A percentile compares a stretch with the other conserved stretches of the same genome.
Evolutionary conservation across 225 moss, liverwort and hornwort species (phyloP).

Genomic region (Climacium dendroides): DNA sequence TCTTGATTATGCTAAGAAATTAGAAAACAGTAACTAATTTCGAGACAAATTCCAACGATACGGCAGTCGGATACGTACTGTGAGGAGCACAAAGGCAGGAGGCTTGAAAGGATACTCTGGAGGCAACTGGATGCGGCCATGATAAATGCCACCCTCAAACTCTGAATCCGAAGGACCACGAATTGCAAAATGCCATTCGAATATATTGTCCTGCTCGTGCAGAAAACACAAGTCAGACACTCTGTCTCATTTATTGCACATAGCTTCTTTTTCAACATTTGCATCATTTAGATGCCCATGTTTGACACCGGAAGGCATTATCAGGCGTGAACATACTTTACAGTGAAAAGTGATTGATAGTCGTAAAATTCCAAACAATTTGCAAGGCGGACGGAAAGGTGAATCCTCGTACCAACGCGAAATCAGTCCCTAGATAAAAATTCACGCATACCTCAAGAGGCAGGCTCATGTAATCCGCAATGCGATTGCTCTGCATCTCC

Average conservation of each 20-base stretch:
- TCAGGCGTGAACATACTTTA: background rate
- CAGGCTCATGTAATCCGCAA: constrained; percentile 89
- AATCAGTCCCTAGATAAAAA: background rate
- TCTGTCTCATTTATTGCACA: background rate
- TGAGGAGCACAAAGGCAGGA: constrained; percentile 93
- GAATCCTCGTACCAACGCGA: background rate
- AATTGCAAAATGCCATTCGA: constrained; percentile 99
- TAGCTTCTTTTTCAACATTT: background rate
- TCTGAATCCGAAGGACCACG: constrained; percentile 95
- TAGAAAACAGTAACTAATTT: background rate
- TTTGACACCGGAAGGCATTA: background rate
- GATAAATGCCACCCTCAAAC: constrained; percentile 94
- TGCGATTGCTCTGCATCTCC: constrained; percentile 93
- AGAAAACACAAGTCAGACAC: background rate
- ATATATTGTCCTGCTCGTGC: constrained; percentile 70
- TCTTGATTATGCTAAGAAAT: background rate
- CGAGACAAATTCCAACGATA: background rate
- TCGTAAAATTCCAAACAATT: background rate
- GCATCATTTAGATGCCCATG: background rate
- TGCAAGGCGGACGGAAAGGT: background rate
- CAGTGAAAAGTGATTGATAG: background rate
- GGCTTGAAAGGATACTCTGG: constrained; percentile 99
- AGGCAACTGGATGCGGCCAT: constrained; percentile 97
- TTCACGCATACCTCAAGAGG: constrained; percentile 45
- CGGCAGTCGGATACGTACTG: constrained; percentile 16